Evolutionary conservation across 306 rosid species (phyloP).

Genomic region (cucumber (Cucumis sativus)): Cucumber_9930_V3 NC_026660.2:28527501-28528000

Average conservation of each 20-base stretch:
- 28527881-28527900: not conserved
- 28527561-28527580: no score
- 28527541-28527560: not conserved
- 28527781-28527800: not conserved
- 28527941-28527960: no score
- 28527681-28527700: conserved; percentile 26
- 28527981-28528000: no score
- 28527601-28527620: not conserved
- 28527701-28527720: conserved; percentile 5
- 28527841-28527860: conserved; percentile 4
- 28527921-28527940: no score
- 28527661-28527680: conserved; percentile 13
- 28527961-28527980: not conserved
- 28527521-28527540: not conserved
- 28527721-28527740: conserved; percentile 9
- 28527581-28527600: no score
- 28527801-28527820: conserved; percentile 15
- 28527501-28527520: not conserved
- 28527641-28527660: not conserved
- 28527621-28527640: no score
- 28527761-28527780: conserved; percentile 47
- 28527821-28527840: not conserved
- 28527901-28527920: not conserved
- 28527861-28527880: conserved; percentile 5
- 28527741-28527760: conserved; percentile 49